Percentiles rank a stretch among this genome's conserved stretches.
These are phyloP conservation scores for Trypanosoma avium DNA, from an alignment of 208 protist species.

Conservation along the genomic window DNA sequence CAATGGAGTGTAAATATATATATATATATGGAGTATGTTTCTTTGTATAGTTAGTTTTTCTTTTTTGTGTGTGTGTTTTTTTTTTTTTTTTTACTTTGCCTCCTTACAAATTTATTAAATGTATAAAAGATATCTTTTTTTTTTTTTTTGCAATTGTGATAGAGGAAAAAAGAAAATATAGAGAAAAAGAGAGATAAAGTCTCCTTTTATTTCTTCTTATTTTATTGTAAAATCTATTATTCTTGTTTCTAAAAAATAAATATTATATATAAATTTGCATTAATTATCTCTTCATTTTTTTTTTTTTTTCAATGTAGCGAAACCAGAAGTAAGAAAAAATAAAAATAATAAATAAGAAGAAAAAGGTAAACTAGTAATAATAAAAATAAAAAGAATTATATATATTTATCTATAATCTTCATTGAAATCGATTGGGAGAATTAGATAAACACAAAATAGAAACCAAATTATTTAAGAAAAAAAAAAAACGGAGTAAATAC, in stretches of 20 bases:
- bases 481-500: neutral
- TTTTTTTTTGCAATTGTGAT: constrained; percentile 5
- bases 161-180: neutral
- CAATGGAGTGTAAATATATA: constrained; percentile 12
- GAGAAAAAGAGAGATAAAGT: neutral
- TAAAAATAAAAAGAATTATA: no score
- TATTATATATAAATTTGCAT: no score
- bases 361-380: neutral
- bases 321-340: neutral
- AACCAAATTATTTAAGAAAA: neutral
- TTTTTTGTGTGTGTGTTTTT: neutral
- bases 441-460: no score
- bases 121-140: neutral
- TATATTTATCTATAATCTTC: no score
- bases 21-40: constrained; percentile 6
- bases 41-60: neutral
- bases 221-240: no score
- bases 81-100: neutral
- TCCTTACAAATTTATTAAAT: no score
- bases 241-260: no score
- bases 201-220: constrained; percentile 7
- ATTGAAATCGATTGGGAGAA: no score
- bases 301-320: neutral
- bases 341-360: neutral
- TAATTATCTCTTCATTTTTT: neutral